phyloP scores from a whole-genome alignment of 2,329 filamentous ascomycete genomes.

The Lasiodiplodia sp. region DNA sequence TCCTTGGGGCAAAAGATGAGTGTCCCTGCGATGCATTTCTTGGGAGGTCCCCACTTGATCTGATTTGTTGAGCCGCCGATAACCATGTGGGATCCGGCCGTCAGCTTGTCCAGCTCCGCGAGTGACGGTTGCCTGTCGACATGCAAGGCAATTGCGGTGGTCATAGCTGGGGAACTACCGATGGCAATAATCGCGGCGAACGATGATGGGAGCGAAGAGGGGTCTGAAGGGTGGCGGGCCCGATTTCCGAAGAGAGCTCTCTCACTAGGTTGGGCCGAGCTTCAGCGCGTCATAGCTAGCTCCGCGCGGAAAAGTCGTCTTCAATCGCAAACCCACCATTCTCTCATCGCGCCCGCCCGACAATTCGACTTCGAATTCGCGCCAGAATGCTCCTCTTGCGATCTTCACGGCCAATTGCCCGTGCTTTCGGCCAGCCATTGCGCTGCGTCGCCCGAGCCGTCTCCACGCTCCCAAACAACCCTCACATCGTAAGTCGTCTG shows the following conservation, averaged over 20 bases:
- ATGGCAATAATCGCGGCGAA: background rate
- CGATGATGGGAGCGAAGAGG: no score
- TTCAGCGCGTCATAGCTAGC: conserved; percentile 24
- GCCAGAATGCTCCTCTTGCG: conserved; percentile 23
- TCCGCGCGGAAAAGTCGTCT: conserved; percentile 3
- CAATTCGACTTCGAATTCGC: background rate
- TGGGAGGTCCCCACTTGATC: conserved; percentile 18
- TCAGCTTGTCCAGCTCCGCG: background rate
- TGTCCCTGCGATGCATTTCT: conserved; percentile 2
- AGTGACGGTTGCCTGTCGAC: background rate
- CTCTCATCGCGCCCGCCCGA: background rate
- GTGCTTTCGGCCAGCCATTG: background rate
- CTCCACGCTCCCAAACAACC: conserved; percentile 54
- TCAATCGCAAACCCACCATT: background rate
- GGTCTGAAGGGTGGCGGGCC: background rate
- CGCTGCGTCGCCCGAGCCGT: conserved; percentile 31
- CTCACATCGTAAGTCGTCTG: conserved; percentile 46
- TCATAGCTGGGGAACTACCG: background rate
- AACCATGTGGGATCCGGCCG: conserved; percentile 12
- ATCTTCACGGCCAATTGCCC: conserved; percentile 17
- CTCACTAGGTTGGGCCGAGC: conserved; percentile 6
- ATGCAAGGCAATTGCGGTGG: background rate
- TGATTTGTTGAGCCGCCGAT: conserved; percentile 28
- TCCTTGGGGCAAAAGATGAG: conserved; percentile 15
- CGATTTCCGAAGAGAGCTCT: background rate